Conservation (phyloP, 176 grass and related monocot genomes). For the Olyra latifolia region DNA sequence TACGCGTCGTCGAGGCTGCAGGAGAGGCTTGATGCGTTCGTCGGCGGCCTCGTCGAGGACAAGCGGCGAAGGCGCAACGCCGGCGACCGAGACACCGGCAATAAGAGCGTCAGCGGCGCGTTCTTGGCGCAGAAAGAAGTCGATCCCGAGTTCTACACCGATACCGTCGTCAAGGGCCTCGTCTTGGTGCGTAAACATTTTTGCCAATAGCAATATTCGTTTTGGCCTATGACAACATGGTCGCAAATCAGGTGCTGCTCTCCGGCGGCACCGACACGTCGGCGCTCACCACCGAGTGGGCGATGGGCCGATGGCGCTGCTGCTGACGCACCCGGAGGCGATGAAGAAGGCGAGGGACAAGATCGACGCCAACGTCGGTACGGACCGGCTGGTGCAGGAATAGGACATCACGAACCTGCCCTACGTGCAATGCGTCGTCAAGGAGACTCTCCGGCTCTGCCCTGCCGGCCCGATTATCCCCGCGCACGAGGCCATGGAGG, state of each 20-base stretch:
- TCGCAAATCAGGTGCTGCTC: slow-evolving; percentile 44
- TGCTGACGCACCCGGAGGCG: slow-evolving; percentile 33
- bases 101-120: slow-evolving; percentile 40
- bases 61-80: slow-evolving; percentile 5
- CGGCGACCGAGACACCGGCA: not conserved
- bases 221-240: no score
- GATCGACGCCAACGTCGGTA: slow-evolving; percentile 36
- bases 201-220: no score
- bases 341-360: no score
- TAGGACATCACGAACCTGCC: slow-evolving; percentile 47
- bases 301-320: slow-evolving; percentile 67
- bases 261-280: slow-evolving; percentile 56
- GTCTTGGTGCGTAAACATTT: slow-evolving; percentile 51
- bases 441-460: slow-evolving; percentile 60
- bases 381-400: slow-evolving; percentile 45
- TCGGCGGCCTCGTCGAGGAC: slow-evolving; percentile 21
- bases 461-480: slow-evolving; percentile 49
- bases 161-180: slow-evolving; percentile 56
- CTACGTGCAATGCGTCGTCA: slow-evolving; percentile 54
- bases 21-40: slow-evolving; percentile 41
- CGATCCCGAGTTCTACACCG: slow-evolving; percentile 57
- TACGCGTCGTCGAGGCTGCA: slow-evolving; percentile 29
- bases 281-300: slow-evolving; percentile 58
- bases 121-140: slow-evolving; percentile 41
- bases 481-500: slow-evolving; percentile 60